Conservation (phyloP, 148 eudicot genomes). For the Cornus florida region DNA sequence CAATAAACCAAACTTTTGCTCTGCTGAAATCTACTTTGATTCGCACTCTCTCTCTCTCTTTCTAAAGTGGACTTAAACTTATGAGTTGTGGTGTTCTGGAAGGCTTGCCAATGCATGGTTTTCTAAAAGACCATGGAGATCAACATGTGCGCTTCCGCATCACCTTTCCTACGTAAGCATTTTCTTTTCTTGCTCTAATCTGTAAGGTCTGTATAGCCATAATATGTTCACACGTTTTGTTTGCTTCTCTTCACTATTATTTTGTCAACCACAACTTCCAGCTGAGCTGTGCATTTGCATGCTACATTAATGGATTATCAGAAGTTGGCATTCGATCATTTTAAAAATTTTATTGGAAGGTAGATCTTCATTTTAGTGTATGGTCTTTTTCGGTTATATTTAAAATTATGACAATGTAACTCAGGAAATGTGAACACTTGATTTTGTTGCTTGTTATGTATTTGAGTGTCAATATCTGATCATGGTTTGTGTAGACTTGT, state of each 20-base stretch:
- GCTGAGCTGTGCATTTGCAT: background rate
- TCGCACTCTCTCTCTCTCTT: background rate
- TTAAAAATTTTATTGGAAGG: background rate
- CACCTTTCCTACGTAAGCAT: constrained; percentile 71
- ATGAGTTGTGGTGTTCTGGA: constrained; percentile 25
- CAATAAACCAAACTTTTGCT: constrained; percentile 3
- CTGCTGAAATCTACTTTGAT: constrained; percentile 2
- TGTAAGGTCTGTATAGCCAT: background rate
- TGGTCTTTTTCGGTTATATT: background rate
- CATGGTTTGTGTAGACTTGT: background rate
- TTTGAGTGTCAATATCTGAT: background rate
- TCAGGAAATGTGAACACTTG: background rate
- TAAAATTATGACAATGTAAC: background rate
- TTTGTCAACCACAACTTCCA: background rate
- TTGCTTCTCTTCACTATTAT: background rate
- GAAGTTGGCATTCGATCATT: background rate
- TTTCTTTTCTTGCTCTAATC: background rate
- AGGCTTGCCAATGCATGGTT: constrained; percentile 86
- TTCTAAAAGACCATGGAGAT: constrained; percentile 70
- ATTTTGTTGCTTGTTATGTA: background rate
- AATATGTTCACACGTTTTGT: background rate
- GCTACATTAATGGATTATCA: background rate
- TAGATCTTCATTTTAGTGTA: background rate
- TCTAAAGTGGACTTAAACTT: background rate
- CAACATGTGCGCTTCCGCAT: constrained; percentile 79